phyloP scores from a whole-genome alignment of 805 yeast genomes.

The Nakazawaea laoshanensis region DNA sequence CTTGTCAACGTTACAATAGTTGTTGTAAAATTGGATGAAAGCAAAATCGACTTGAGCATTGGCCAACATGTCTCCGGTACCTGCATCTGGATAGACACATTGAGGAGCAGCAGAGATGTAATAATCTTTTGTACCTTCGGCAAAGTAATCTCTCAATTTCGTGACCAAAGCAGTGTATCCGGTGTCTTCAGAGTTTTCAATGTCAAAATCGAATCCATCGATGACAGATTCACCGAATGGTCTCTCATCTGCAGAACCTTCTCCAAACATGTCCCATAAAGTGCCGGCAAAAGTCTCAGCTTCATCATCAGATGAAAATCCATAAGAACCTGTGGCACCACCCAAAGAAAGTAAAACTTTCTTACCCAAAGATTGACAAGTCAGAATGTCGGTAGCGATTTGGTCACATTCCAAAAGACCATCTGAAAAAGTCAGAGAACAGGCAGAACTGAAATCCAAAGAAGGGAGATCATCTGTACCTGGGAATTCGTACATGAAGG shows the following conservation, averaged over 20 bases:
- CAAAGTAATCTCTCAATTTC: conserved; percentile 31
- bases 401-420: conserved; percentile 32
- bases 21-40: conserved; percentile 86
- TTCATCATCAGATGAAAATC: conserved; percentile 37
- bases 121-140: conserved; percentile 42
- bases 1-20: conserved; percentile 52
- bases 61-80: conserved; percentile 30
- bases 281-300: conserved; percentile 56
- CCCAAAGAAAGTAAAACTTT: conserved; percentile 72
- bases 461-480: conserved; percentile 25
- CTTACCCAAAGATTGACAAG: conserved; percentile 76
- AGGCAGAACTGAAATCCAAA: conserved; percentile 51
- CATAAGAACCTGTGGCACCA: conserved; percentile 57
- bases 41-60: conserved; percentile 68
- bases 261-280: conserved; percentile 57
- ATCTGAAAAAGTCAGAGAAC: conserved; percentile 28
- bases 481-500: conserved; percentile 65
- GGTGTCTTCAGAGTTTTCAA: conserved; percentile 46
- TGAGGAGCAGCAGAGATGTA: conserved; percentile 89
- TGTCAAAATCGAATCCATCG: conserved; percentile 80
- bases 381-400: conserved; percentile 54
- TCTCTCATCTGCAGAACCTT: conserved; percentile 38
- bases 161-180: conserved; percentile 65
- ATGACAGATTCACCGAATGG: conserved; percentile 67
- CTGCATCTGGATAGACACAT: conserved; percentile 79